Percentiles rank a stretch among this genome's conserved stretches.
Conservation (phyloP, 306 rosid species). For the Prosopis cineraria region DNA sequence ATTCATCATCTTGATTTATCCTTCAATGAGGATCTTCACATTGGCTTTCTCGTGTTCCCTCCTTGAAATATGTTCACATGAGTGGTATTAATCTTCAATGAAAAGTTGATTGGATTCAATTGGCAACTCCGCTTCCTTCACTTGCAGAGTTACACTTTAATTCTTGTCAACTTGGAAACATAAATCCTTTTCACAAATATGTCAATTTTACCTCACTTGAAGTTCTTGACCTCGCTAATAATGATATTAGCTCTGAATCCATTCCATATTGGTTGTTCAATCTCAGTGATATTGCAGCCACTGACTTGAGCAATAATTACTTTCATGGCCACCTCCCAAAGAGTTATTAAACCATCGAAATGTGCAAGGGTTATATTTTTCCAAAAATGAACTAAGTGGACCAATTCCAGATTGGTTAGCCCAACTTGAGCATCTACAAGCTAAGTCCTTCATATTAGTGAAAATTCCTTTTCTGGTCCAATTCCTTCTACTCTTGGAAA, state of each 20-base stretch:
- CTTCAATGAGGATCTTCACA: not conserved
- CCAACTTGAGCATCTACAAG: not conserved
- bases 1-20: not conserved
- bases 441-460: not conserved
- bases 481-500: not conserved
- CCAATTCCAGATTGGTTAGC: not conserved
- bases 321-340: not conserved
- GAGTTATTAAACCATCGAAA: not conserved
- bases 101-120: no score
- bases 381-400: not conserved
- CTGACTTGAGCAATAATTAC: not conserved
- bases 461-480: not conserved
- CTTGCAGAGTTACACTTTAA: no score
- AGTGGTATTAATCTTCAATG: no score
- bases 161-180: no score
- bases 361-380: no score
- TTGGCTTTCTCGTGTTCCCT: slow-evolving; percentile 3
- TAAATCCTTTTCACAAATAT: no score
- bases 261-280: no score
- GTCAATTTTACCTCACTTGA: no score
- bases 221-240: no score
- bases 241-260: no score
- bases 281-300: not conserved
- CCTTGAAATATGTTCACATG: not conserved
- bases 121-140: no score